Conservation (phyloP, 768 basidiomycete genomes). For the Ephemerocybe angulata region DNA sequence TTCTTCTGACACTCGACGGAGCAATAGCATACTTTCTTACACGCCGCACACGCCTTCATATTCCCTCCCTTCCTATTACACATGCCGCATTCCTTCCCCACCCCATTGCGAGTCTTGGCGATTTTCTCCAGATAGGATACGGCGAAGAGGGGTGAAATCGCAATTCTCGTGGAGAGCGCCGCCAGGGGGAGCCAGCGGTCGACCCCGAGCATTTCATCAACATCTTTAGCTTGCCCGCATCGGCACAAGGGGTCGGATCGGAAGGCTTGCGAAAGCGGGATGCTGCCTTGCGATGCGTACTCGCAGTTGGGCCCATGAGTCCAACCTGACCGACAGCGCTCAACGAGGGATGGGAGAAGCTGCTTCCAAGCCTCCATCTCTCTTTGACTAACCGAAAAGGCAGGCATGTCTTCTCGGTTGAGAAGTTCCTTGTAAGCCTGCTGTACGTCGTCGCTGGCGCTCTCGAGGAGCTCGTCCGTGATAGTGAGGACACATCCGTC, state of each 20-base stretch:
- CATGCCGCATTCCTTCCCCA: not conserved
- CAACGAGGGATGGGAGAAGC: conserved; percentile 46
- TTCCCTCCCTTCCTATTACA: conserved; percentile 1
- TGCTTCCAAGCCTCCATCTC: conserved; percentile 47
- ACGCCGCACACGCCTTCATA: conserved; percentile 6
- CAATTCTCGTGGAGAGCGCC: conserved; percentile 45
- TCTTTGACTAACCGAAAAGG: conserved; percentile 22
- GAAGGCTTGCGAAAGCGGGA: conserved; percentile 38
- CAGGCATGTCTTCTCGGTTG: conserved; percentile 4
- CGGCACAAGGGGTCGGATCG: conserved; percentile 43
- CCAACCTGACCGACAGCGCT: conserved; percentile 51
- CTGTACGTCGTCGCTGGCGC: conserved; percentile 11
- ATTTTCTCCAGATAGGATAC: conserved; percentile 43
- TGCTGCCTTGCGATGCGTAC: conserved; percentile 28
- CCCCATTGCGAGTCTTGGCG: not conserved
- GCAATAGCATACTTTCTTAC: conserved; percentile 8
- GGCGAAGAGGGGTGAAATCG: conserved; percentile 51
- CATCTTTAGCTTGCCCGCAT: conserved; percentile 50
- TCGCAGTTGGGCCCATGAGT: conserved; percentile 44
- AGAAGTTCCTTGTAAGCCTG: conserved; percentile 14
- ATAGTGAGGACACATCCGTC: conserved; percentile 45
- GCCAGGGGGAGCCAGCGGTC: conserved; percentile 37
- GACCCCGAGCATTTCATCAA: conserved; percentile 31
- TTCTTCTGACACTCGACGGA: conserved; percentile 11
- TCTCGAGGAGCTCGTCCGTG: not conserved